Evolutionary conservation across 129 eudicot species (phyloP).

Genomic region (Heracleum sosnowskyi): DNA sequence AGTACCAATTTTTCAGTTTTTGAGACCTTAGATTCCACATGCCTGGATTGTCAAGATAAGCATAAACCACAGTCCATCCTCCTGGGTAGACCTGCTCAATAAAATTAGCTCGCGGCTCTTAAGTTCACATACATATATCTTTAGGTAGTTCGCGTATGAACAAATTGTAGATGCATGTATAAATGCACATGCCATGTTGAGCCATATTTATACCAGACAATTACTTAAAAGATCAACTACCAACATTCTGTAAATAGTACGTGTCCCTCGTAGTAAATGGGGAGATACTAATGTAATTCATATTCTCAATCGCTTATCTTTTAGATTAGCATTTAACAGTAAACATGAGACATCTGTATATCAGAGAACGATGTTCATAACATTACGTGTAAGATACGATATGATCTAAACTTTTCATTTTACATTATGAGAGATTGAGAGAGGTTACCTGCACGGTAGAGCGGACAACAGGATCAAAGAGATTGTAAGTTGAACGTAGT

Average conservation of each 20-base stretch:
- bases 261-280: background rate
- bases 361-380: background rate
- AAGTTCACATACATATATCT: background rate
- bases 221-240: background rate
- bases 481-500: constrained; percentile 42
- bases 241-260: background rate
- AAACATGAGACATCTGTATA: background rate
- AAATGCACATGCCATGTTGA: too few species aligned
- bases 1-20: constrained; percentile 48
- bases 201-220: background rate
- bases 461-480: constrained; percentile 68
- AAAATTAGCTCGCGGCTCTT: background rate
- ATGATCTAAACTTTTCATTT: background rate
- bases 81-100: constrained; percentile 39
- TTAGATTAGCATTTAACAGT: background rate
- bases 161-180: background rate
- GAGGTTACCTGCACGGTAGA: constrained; percentile 57
- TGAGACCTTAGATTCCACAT: constrained; percentile 82
- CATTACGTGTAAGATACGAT: background rate
- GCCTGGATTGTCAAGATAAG: constrained; percentile 58
- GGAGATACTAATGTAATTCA: background rate
- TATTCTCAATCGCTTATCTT: background rate
- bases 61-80: constrained; percentile 66
- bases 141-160: background rate
- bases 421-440: background rate